phyloP scores from a whole-genome alignment of 805 yeast species.

The Cyberlindnera nakhonratchasimensis region DNA sequence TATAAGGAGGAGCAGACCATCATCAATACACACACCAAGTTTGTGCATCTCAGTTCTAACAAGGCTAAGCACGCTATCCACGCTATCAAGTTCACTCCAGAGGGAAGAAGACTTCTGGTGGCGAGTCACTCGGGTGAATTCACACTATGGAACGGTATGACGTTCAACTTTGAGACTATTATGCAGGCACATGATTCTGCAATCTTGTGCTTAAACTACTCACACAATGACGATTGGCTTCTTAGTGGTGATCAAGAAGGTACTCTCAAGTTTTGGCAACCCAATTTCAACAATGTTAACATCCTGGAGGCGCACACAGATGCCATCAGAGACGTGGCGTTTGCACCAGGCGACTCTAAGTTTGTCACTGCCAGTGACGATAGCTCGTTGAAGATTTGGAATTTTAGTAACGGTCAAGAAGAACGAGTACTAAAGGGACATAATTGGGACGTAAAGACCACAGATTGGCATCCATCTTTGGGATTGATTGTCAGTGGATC shows the following conservation, averaged over 20 bases:
- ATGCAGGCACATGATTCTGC: slow-evolving; percentile 98
- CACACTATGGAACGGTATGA: slow-evolving; percentile 94
- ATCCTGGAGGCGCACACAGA: slow-evolving; percentile 73
- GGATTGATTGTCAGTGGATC: slow-evolving; percentile 92
- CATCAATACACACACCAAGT: slow-evolving; percentile 69
- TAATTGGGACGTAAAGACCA: slow-evolving; percentile 97
- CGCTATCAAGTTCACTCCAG: slow-evolving; percentile 95
- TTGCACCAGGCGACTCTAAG: slow-evolving; percentile 85
- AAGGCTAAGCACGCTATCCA: slow-evolving; percentile 89
- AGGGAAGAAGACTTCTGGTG: slow-evolving; percentile 84
- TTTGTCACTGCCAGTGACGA: slow-evolving; percentile 96
- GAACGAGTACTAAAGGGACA: slow-evolving; percentile 84
- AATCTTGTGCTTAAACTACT: slow-evolving; percentile 71
- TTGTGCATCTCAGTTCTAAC: slow-evolving; percentile 87
- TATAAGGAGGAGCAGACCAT: slow-evolving; percentile 45
- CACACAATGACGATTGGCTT: slow-evolving; percentile 92
- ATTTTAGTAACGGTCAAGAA: slow-evolving; percentile 81
- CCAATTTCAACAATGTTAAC: slow-evolving; percentile 94
- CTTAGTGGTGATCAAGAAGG: slow-evolving; percentile 94
- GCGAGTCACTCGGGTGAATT: slow-evolving; percentile 94
- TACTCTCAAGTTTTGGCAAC: slow-evolving; percentile 92
- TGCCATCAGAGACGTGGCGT: slow-evolving; percentile 81
- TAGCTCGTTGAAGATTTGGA: slow-evolving; percentile 87
- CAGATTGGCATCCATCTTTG: slow-evolving; percentile 93
- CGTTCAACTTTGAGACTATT: slow-evolving; percentile 92